These are phyloP conservation scores for Phytophthora ohioensis DNA, from an alignment of 352 stramenopile species.

Conservation along the genomic window DNA sequence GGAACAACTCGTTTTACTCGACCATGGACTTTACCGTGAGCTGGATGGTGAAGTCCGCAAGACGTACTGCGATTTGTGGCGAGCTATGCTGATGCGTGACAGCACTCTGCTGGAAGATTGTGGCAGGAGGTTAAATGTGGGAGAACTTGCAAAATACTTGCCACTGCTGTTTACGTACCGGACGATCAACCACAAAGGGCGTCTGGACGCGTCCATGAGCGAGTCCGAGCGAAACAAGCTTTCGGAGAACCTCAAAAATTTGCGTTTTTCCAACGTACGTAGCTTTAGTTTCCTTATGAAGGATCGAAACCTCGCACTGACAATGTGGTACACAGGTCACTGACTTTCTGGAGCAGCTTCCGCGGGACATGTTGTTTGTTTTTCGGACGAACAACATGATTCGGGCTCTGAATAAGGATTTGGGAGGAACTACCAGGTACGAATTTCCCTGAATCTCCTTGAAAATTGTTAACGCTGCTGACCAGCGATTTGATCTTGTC, in stretches of 20 bases:
- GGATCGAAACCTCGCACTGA: not conserved
- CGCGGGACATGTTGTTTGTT: constrained; percentile 92
- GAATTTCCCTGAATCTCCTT: not conserved
- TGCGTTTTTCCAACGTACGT: constrained; percentile 76
- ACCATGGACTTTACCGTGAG: constrained; percentile 97
- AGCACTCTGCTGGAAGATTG: constrained; percentile 73
- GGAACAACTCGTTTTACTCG: constrained; percentile 95
- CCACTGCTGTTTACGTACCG: constrained; percentile 91
- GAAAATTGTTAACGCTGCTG: constrained; percentile 1
- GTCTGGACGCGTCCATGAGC: constrained; percentile 72
- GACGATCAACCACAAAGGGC: constrained; percentile 63
- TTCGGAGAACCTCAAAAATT: constrained; percentile 60
- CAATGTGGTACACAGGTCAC: constrained; percentile 52
- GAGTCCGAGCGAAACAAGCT: constrained; percentile 73
- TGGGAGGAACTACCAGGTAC: constrained; percentile 79
- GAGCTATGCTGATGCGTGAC: constrained; percentile 94
- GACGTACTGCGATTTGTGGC: constrained; percentile 96
- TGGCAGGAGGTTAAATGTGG: constrained; percentile 62
- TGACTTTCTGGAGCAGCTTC: constrained; percentile 87
- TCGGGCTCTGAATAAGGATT: constrained; percentile 89
- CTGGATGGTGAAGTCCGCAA: constrained; percentile 95
- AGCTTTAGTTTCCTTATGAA: not conserved
- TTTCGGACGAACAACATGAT: constrained; percentile 94
- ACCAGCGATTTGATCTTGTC: constrained; percentile 6
- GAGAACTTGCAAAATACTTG: constrained; percentile 70